A percentile compares a stretch with the other conserved stretches of the same genome.
Evolutionary conservation across 331 rosid genomes (phyloP).

Genomic region (Acacia pycnantha): DNA sequence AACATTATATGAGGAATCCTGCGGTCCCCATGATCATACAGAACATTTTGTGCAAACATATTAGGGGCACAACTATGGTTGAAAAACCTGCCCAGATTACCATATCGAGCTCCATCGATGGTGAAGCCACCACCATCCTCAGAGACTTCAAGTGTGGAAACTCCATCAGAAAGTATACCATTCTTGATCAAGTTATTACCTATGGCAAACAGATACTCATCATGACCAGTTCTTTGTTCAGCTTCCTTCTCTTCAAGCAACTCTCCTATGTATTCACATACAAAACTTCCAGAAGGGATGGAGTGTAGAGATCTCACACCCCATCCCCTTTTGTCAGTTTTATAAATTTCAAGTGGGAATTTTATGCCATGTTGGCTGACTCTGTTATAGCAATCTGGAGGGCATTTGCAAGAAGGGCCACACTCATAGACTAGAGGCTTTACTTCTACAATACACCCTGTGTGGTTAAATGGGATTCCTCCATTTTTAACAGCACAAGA

Average conservation of each 20-base stretch:
- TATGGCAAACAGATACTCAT: constrained; percentile 67
- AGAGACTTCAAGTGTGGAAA: constrained; percentile 24
- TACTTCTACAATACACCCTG: constrained; percentile 59
- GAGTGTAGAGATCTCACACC: constrained; percentile 66
- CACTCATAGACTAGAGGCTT: constrained; percentile 69
- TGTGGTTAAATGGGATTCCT: constrained; percentile 56
- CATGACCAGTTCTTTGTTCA: constrained; percentile 47
- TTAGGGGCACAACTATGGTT: constrained; percentile 80
- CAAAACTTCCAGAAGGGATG: constrained; percentile 64
- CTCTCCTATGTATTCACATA: constrained; percentile 73
- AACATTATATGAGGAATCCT: no score
- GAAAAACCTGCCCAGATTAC: constrained; percentile 69
- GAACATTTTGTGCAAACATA: constrained; percentile 64
- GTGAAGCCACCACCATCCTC: constrained; percentile 49
- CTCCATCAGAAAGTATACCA: constrained; percentile 43
- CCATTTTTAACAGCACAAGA: constrained; percentile 57
- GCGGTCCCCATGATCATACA: constrained; percentile 56
- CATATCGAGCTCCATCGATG: constrained; percentile 17
- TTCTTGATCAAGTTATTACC: constrained; percentile 47
- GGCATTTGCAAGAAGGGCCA: constrained; percentile 63
- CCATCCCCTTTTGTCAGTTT: constrained; percentile 64
- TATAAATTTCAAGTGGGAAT: constrained; percentile 59
- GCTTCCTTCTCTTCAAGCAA: constrained; percentile 58
- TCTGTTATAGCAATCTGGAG: constrained; percentile 54
- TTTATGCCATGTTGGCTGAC: constrained; percentile 61